Evolutionary conservation across 228 moss, liverwort and hornwort genomes (phyloP), one percentile per base, ranked within the genome.

Genomic region (Sphagnum fallax): DNA sequence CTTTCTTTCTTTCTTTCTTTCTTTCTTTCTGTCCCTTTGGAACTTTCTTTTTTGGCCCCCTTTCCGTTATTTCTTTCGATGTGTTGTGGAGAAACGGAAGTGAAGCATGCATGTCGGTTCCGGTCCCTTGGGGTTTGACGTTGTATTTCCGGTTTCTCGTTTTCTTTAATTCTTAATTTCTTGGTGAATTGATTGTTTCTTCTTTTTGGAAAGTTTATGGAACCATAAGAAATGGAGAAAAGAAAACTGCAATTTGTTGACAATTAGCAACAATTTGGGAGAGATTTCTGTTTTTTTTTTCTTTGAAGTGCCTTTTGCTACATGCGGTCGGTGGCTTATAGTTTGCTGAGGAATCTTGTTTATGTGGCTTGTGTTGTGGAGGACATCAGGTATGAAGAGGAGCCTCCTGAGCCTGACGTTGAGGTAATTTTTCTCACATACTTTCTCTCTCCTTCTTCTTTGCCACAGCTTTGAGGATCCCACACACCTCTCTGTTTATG

Each of bases 381-480:
- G 32, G 32, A 32, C 32, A 32, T 32, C 66, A 91, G 94, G 12
- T 92, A 92, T 67, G 92, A 95, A 4, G 95, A 95, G 77, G 92
- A 95, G 71, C 95, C 95, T 48, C 80, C 92, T 64, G 95, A 95
- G 78, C 90, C 92, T 4, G 95, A 92, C 74, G 0, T 89, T 50
- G 95, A 92, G 92, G 94, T 94, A 15, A 79, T 81, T 65, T 5
- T 32, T 32, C 32, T 32, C 32, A 32, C 32, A 48, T 13, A 6
- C 60, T 60, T 60, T 60, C 60, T 15, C 13, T 12, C 15, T 60
- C 15, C 13, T 12, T 60, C 60, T 12, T 15, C 60, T 11, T 11
- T 11, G 60, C 12, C 60, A 60, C 15, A 12, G 15, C 12, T 60
- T 60, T 15, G 1, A 11, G 60, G 60, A 12, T 3, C 12, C 1